Percentiles rank a stretch among this genome's conserved stretches.
phyloP scores from a whole-genome alignment of 345 rosid genomes.

The Populus tremula region DNA sequence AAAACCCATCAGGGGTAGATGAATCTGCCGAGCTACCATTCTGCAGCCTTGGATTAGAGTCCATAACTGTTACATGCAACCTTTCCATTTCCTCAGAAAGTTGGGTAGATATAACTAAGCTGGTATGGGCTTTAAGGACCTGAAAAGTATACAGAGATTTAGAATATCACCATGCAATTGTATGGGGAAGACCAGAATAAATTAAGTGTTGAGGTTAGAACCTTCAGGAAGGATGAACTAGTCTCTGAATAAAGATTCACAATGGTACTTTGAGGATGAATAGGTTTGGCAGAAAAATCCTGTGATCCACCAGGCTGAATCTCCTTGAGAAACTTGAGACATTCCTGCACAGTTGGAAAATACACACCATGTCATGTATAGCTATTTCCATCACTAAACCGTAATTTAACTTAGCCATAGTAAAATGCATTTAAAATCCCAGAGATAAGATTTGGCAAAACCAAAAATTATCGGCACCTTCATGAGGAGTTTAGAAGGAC shows the following conservation, averaged over 20 bases:
- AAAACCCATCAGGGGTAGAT: conserved; percentile 59
- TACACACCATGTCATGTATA: conserved; percentile 6
- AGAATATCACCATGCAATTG: not conserved
- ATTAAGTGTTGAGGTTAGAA: conserved; percentile 16
- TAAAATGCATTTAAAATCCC: not conserved
- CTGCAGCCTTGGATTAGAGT: conserved; percentile 61
- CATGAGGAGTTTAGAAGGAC: not conserved
- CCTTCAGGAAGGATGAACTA: conserved; percentile 66
- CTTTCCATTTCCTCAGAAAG: conserved; percentile 72
- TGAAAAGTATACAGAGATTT: conserved; percentile 23
- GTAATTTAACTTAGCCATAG: not conserved
- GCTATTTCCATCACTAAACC: not conserved
- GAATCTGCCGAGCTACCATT: conserved; percentile 68
- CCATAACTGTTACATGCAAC: conserved; percentile 46
- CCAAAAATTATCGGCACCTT: not conserved
- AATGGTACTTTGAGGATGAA: conserved; percentile 53
- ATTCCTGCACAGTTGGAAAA: conserved; percentile 60
- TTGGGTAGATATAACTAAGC: conserved; percentile 44
- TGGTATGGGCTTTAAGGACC: conserved; percentile 63
- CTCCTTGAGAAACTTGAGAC: conserved; percentile 76
- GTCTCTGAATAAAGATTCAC: conserved; percentile 59
- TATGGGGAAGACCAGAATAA: not conserved
- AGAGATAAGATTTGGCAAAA: not conserved
- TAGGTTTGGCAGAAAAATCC: conserved; percentile 55
- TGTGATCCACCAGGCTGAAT: conserved; percentile 62